Evolutionary conservation across 192 early-diverging fungal species (phyloP), one percentile per base, ranked within the genome.

Genomic region (Backusella sp.): DNA sequence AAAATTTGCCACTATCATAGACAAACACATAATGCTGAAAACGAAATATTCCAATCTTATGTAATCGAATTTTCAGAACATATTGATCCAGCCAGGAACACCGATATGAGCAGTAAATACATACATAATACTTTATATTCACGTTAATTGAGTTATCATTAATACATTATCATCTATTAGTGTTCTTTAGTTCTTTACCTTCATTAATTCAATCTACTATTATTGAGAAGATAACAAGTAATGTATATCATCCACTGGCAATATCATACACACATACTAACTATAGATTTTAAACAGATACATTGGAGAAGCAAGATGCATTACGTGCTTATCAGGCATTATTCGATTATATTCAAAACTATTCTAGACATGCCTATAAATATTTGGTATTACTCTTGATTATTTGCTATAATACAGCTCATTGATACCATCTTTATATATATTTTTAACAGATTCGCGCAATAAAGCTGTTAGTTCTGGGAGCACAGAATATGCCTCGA

Each of bases 191-290:
- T 17, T 41, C 49, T 49, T 36, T 81, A 39, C 76, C 79, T 11
- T 44, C 67, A 7, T 39, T 81, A 19, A 68, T 77, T 5, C 79
- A 81, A 44, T 73, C 75, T 12, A 76, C 66, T 28, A 72, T 81
- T 30, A 72, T 81, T 44, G 79, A 77, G 46, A 73, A 53, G 56
- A 76, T 68, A 36, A 73, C 67, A 66, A 76, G 79, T 81, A 77
- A 77, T n/a, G 11, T 14, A 68, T 35, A 68, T 8, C 19, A 34
- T 39, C 3, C 36, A 7, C 4, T 53, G 36, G 37, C 26, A 49
- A 52, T 26, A 30, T 14, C 6, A 6, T 15, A 36, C 17, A 23
- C 39, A 66, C 30, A 71, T 59, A 80, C 62, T 56, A 73, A 41
- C 68, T n/a, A 72, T 32, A 49, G 0, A 30, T 26, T 39, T 36